These are phyloP conservation scores for Lepraria neglecta DNA, from an alignment of 495 filamentous ascomycete species.

Conservation along the genomic window DNA sequence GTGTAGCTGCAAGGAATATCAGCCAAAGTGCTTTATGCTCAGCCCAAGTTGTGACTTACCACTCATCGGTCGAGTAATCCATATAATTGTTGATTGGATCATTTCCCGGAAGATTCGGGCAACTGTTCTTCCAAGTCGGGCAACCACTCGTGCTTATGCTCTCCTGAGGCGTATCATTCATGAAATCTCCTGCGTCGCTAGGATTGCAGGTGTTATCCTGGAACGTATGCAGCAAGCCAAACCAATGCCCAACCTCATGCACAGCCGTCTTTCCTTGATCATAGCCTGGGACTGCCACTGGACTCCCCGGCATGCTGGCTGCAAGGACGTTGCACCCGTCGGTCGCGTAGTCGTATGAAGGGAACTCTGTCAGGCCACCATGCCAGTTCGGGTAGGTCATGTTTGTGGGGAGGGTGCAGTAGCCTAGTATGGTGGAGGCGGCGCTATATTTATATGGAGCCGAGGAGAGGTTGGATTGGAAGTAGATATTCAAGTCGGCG, in stretches of 20 bases:
- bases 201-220: slow-evolving; percentile 44
- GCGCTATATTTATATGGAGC: slow-evolving; percentile 5
- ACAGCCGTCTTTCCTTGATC: slow-evolving; percentile 47
- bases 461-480: slow-evolving; percentile 43
- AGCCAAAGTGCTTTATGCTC: background rate
- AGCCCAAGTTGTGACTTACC: slow-evolving; percentile 24
- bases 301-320: slow-evolving; percentile 44
- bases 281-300: slow-evolving; percentile 35
- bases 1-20: slow-evolving; percentile 33
- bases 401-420: slow-evolving; percentile 42
- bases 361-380: slow-evolving; percentile 28
- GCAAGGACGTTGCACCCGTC: slow-evolving; percentile 52
- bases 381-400: slow-evolving; percentile 31
- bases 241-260: slow-evolving; percentile 57
- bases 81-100: slow-evolving; percentile 52
- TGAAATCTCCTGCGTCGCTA: slow-evolving; percentile 43
- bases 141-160: slow-evolving; percentile 45
- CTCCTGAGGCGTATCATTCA: slow-evolving; percentile 49
- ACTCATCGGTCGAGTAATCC: slow-evolving; percentile 52
- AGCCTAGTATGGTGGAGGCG: slow-evolving; percentile 40
- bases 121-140: slow-evolving; percentile 43
- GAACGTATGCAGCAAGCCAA: slow-evolving; percentile 52
- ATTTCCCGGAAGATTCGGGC: slow-evolving; percentile 38
- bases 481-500: slow-evolving; percentile 46
- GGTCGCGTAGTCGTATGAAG: slow-evolving; percentile 37